phyloP scores from a whole-genome alignment of 257 asterid species.

The Echium plantagineum region DNA sequence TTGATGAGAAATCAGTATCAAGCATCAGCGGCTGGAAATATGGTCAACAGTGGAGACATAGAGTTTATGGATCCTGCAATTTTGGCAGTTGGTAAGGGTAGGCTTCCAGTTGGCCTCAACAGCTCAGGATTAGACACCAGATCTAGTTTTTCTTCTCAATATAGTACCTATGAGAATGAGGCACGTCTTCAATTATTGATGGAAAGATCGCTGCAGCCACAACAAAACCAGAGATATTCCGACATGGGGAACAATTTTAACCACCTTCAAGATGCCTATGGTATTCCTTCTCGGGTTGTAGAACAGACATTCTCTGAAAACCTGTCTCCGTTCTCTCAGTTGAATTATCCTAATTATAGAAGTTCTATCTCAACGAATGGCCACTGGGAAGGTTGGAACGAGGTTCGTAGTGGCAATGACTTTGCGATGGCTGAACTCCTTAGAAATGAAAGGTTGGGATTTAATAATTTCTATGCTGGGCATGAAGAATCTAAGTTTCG shows the following conservation, averaged over 20 bases:
- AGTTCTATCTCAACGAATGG: constrained; percentile 56
- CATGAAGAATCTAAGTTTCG: constrained; percentile 68
- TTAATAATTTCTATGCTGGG: constrained; percentile 42
- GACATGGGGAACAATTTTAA: constrained; percentile 40
- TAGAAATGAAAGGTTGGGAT: constrained; percentile 57
- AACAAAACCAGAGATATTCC: constrained; percentile 52
- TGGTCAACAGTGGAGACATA: constrained; percentile 47
- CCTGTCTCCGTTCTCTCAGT: constrained; percentile 50
- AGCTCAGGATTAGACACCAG: constrained; percentile 44
- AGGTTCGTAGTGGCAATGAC: constrained; percentile 46
- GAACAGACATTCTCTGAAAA: constrained; percentile 55
- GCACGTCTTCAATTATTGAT: constrained; percentile 50
- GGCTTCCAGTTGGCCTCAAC: constrained; percentile 47
- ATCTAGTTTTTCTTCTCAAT: constrained; percentile 49
- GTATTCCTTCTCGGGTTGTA: constrained; percentile 53
- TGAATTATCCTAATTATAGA: constrained; percentile 48
- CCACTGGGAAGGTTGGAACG: constrained; percentile 84
- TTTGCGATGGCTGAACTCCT: constrained; percentile 62
- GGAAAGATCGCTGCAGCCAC: constrained; percentile 59
- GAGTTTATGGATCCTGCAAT: constrained; percentile 98
- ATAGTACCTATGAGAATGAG: constrained; percentile 48
- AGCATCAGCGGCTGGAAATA: constrained; percentile 31
- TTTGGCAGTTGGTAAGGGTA: constrained; percentile 91
- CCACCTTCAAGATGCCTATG: constrained; percentile 39
- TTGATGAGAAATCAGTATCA: constrained; percentile 54